Conservation (phyloP, 306 rosid genomes). For the Rubus idaeus region DNA sequence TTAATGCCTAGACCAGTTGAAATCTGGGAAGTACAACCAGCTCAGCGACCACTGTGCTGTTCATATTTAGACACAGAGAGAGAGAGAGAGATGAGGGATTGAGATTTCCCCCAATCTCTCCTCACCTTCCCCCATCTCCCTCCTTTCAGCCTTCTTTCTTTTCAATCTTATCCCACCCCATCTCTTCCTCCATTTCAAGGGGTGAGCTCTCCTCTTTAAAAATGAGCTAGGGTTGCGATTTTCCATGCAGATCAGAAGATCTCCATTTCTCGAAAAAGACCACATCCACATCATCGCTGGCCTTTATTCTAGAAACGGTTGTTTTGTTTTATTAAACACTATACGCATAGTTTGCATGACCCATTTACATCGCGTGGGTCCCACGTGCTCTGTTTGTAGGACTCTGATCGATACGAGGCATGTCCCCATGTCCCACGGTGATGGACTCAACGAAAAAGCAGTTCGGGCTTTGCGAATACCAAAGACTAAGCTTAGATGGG, state of each 20-base stretch:
- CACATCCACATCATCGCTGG: neutral
- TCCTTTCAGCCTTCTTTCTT: too few relatives aligned
- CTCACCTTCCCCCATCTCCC: too few relatives aligned
- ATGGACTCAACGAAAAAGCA: neutral
- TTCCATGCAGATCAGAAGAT: slow-evolving; percentile 14
- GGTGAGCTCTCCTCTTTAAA: too few relatives aligned
- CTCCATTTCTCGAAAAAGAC: slow-evolving; percentile 12
- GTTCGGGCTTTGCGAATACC: neutral
- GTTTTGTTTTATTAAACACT: neutral
- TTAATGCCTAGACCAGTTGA: neutral
- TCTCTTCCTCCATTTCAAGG: too few relatives aligned
- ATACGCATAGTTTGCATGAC: neutral
- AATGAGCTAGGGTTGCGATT: slow-evolving; percentile 2
- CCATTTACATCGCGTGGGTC: slow-evolving; percentile 6
- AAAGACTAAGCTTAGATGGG: neutral
- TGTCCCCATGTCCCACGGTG: neutral
- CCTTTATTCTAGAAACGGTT: slow-evolving; percentile 7
- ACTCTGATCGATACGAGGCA: neutral
- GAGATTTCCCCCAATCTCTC: too few relatives aligned
- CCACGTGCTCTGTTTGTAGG: neutral
- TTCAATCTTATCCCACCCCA: too few relatives aligned
- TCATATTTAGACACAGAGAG: neutral
- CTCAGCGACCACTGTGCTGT: neutral
- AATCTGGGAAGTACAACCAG: neutral
- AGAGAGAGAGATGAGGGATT: neutral